These are phyloP conservation scores for Rhizophora apiculata DNA, from an alignment of 345 rosid genomes.

Conservation along the genomic window DNA sequence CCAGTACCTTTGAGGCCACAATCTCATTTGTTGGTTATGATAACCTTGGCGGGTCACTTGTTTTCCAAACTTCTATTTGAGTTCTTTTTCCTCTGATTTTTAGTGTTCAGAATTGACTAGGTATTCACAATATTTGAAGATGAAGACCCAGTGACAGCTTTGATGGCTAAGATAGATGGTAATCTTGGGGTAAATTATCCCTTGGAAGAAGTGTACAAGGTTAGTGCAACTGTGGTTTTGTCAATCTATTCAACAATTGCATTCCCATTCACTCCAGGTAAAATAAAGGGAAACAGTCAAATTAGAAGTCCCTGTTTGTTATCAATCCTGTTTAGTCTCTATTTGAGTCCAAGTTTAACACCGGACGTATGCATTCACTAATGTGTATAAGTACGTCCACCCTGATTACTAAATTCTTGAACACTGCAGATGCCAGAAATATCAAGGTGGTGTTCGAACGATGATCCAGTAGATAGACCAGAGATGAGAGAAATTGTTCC, in stretches of 20 bases:
- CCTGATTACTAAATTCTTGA: not conserved
- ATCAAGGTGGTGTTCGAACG: conserved; percentile 24
- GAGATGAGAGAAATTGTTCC: conserved; percentile 37
- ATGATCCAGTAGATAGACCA: conserved; percentile 29
- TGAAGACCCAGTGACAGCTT: conserved; percentile 18
- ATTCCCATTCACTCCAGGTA: not conserved
- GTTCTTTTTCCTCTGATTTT: not conserved
- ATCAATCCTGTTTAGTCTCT: no score
- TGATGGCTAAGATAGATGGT: conserved; percentile 26
- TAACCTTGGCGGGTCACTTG: not conserved
- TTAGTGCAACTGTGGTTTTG: not conserved
- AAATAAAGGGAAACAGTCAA: not conserved
- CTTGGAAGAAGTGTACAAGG: conserved; percentile 36
- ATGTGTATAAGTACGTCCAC: not conserved
- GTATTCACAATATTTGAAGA: conserved; percentile 19
- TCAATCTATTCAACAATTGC: not conserved
- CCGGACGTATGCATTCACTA: not conserved
- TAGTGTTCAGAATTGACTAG: conserved; percentile 18
- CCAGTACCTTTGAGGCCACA: no score
- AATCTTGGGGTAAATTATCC: conserved; percentile 30
- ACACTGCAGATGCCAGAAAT: conserved; percentile 34
- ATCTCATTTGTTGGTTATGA: not conserved
- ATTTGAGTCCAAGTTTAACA: no score
- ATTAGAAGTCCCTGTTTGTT: no score
- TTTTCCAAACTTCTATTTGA: not conserved